Percentiles rank a stretch among this genome's conserved stretches.
phyloP scores from a whole-genome alignment of 1,284 basidiomycete species.

The Takashimella koratensis region DNA sequence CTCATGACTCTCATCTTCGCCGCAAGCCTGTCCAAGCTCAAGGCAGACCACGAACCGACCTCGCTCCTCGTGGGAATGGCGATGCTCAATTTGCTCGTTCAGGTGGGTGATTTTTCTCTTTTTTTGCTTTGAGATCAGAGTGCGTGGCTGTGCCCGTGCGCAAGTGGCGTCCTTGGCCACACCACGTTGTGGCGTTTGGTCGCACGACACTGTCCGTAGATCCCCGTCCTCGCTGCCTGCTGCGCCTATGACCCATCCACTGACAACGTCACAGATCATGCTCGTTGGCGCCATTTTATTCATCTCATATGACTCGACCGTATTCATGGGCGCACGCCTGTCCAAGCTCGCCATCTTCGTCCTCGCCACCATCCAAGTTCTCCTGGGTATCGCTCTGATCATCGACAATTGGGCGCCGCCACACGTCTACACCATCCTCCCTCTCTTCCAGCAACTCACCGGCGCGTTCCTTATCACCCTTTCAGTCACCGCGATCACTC shows the following conservation, averaged over 20 bases:
- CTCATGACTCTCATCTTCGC: not conserved
- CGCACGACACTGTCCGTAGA: not conserved
- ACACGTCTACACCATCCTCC: not conserved
- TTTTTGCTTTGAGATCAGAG: not conserved
- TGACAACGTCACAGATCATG: no score
- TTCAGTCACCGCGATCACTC: not conserved
- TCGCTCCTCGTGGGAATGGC: not conserved
- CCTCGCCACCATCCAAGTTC: not conserved
- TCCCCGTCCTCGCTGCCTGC: not conserved
- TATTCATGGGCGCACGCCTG: not conserved
- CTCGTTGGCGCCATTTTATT: not conserved
- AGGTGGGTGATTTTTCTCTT: not conserved
- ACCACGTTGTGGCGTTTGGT: not conserved
- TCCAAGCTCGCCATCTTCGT: not conserved
- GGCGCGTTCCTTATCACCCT: not conserved
- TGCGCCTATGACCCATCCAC: no score
- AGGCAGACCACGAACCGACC: not conserved
- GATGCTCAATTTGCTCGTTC: not conserved
- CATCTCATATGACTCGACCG: not conserved
- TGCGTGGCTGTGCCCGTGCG: no score
- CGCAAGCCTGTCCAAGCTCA: not conserved
- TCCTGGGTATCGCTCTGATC: not conserved
- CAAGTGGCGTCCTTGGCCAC: no score
- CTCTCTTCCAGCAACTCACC: not conserved
- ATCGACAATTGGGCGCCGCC: not conserved